Conservation (phyloP, 352 stramenopile species). For the Globisporangium lucens region DNA sequence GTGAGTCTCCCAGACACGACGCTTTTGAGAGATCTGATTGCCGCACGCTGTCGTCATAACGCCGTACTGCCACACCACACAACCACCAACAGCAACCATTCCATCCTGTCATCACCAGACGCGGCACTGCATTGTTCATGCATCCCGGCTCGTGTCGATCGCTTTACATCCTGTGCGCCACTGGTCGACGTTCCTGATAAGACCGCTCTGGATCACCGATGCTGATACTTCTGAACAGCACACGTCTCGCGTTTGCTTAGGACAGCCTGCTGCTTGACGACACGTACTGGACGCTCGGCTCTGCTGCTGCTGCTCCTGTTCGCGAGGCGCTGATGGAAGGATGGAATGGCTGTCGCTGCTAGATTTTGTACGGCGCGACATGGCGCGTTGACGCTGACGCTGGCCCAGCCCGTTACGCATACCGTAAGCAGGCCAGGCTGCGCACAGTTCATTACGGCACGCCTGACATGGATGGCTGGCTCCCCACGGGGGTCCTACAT, state of each 20-base stretch:
- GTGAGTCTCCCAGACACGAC: too few relatives aligned
- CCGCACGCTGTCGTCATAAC: neutral
- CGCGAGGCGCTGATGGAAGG: neutral
- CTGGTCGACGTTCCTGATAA: neutral
- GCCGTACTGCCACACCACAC: neutral
- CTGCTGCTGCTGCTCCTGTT: neutral
- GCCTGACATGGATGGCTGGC: neutral
- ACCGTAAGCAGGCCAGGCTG: neutral
- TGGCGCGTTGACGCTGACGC: neutral
- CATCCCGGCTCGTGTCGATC: neutral
- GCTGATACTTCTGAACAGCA: neutral
- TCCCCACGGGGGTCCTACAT: neutral
- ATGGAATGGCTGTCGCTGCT: constrained; percentile 1
- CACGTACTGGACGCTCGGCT: neutral
- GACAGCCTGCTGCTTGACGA: neutral
- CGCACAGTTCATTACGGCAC: neutral
- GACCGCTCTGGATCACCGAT: neutral
- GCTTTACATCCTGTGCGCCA: neutral
- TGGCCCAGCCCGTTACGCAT: neutral
- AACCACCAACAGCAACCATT: neutral
- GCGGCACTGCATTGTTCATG: neutral
- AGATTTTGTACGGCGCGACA: neutral
- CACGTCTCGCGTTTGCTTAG: neutral
- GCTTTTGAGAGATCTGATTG: neutral
- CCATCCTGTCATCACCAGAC: neutral